A percentile compares a stretch with the other conserved stretches of the same genome.
Evolutionary conservation across 2,329 filamentous ascomycete genomes (phyloP).

Genomic region (Fusarium staphyleae): DNA sequence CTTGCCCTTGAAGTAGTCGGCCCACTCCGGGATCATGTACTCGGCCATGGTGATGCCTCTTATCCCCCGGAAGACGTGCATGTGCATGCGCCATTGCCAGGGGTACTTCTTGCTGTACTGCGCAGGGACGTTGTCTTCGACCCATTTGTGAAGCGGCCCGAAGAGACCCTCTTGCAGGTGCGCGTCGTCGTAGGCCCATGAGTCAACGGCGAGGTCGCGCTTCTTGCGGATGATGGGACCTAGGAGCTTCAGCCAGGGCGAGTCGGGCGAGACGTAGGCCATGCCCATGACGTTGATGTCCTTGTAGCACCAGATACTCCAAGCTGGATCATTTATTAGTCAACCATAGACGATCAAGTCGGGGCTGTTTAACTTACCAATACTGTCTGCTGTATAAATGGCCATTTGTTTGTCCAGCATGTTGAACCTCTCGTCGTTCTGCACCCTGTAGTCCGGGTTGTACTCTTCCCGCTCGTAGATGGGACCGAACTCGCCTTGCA

Average conservation of each 20-base stretch:
- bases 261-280: slow-evolving; percentile 55
- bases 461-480: slow-evolving; percentile 53
- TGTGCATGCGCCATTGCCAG: slow-evolving; percentile 55
- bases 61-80: slow-evolving; percentile 56
- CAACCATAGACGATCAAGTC: not conserved
- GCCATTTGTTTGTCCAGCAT: slow-evolving; percentile 51
- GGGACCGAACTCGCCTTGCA: slow-evolving; percentile 56
- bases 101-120: slow-evolving; percentile 56
- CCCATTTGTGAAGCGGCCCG: slow-evolving; percentile 48
- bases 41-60: slow-evolving; percentile 53
- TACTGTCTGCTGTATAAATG: slow-evolving; percentile 43
- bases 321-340: slow-evolving; percentile 43
- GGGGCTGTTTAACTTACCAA: slow-evolving; percentile 8
- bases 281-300: slow-evolving; percentile 64
- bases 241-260: slow-evolving; percentile 58
- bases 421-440: slow-evolving; percentile 49
- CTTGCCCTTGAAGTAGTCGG: slow-evolving; percentile 60
- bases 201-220: slow-evolving; percentile 58
- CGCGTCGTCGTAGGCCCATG: slow-evolving; percentile 55
- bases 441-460: slow-evolving; percentile 33
- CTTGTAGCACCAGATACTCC: slow-evolving; percentile 67
- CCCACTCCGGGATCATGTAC: slow-evolving; percentile 61
- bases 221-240: slow-evolving; percentile 63
- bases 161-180: slow-evolving; percentile 47
- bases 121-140: slow-evolving; percentile 54